These are phyloP conservation scores for Piper longum DNA, from an alignment of 164 flowering plant species.

Conservation along the genomic window DNA sequence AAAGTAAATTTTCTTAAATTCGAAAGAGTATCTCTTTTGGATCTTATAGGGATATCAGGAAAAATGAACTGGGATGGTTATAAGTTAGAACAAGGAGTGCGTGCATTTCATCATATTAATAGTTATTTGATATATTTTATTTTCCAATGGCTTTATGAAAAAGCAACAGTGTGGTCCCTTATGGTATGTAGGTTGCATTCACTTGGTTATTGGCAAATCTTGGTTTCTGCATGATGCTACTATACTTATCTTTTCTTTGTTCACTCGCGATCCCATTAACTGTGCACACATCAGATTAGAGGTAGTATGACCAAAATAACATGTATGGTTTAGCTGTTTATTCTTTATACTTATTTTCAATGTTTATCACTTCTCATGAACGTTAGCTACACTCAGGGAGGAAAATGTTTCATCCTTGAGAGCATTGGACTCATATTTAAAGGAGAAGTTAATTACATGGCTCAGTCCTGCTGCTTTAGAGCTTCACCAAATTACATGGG, in stretches of 20 bases:
- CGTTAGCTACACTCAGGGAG: slow-evolving; percentile 27
- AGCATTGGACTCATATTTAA: slow-evolving; percentile 68
- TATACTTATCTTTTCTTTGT: too few relatives aligned
- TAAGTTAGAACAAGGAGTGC: too few relatives aligned
- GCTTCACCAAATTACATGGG: slow-evolving; percentile 94
- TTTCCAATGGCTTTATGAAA: too few relatives aligned
- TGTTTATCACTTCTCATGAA: not conserved
- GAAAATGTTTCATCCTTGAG: slow-evolving; percentile 64
- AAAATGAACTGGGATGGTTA: not conserved
- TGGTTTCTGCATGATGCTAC: not conserved
- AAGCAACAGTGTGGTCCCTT: too few relatives aligned
- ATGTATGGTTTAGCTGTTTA: too few relatives aligned
- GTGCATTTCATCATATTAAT: too few relatives aligned
- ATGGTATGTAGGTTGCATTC: too few relatives aligned
- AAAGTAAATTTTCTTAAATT: slow-evolving; percentile 19
- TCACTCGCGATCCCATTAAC: too few relatives aligned
- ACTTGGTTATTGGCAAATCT: not conserved
- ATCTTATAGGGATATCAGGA: not conserved
- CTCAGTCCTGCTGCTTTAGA: slow-evolving; percentile 90
- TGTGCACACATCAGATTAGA: too few relatives aligned
- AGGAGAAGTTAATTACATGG: slow-evolving; percentile 85
- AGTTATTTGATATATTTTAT: too few relatives aligned
- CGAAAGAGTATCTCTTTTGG: not conserved
- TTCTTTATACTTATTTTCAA: too few relatives aligned
- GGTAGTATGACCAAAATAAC: too few relatives aligned